Percentiles rank a stretch among this genome's conserved stretches.
phyloP scores from a whole-genome alignment of 2,329 filamentous ascomycete species.

The Hypoxylon rubiginosum region DNA sequence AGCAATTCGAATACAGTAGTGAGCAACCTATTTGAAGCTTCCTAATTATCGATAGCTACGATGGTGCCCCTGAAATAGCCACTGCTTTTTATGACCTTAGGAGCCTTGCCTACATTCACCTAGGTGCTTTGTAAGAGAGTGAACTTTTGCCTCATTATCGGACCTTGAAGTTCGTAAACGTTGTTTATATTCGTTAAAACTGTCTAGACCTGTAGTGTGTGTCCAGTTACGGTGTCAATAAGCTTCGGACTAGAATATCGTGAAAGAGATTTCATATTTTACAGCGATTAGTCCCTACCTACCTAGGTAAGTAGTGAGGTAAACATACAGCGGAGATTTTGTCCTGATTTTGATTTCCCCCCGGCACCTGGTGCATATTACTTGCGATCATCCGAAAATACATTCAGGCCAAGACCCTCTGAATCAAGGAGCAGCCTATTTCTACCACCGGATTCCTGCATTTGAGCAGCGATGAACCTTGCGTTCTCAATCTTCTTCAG shows the following conservation, averaged over 20 bases:
- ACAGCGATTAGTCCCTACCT: constrained; percentile 50
- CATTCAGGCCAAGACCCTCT: constrained; percentile 91
- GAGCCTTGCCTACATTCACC: too few relatives aligned
- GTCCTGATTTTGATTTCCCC: constrained; percentile 46
- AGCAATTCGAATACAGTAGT: neutral
- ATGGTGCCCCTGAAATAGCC: too few relatives aligned
- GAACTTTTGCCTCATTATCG: neutral
- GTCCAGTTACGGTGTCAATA: neutral
- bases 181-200: neutral
- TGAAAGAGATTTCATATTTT: constrained; percentile 41
- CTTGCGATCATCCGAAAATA: constrained; percentile 69
- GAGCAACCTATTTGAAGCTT: neutral
- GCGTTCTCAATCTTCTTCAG: constrained; percentile 99
- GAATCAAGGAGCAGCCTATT: constrained; percentile 96
- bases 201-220: too few relatives aligned
- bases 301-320: too few relatives aligned
- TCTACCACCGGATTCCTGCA: constrained; percentile 87
- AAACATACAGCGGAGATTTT: constrained; percentile 57
- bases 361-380: constrained; percentile 54
- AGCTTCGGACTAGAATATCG: neutral
- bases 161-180: neutral
- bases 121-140: neutral
- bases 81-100: too few relatives aligned
- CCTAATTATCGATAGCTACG: too few relatives aligned
- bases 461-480: constrained; percentile 84